These are phyloP conservation scores for Talaromyces sp. DNA, from an alignment of 2,329 filamentous ascomycete species.

Conservation along the genomic window DNA sequence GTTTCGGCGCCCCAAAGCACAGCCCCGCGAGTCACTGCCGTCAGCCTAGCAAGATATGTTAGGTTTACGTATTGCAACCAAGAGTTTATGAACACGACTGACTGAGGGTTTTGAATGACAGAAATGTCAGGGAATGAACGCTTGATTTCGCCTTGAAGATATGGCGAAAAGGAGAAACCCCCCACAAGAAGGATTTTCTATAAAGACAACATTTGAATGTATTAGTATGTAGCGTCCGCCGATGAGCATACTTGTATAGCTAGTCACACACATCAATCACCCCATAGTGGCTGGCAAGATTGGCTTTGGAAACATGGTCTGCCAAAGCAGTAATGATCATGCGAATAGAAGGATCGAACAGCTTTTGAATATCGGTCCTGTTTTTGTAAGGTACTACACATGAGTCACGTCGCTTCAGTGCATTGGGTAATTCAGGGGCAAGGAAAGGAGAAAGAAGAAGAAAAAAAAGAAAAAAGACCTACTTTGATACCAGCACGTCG, in stretches of 20 bases:
- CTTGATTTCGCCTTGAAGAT: background rate
- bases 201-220: background rate
- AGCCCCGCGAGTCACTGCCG: background rate
- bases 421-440: no score
- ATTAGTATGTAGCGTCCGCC: background rate
- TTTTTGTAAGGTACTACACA: background rate
- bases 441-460: no score
- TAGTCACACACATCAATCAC: no score
- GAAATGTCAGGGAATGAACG: background rate
- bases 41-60: background rate
- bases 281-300: background rate
- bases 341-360: background rate
- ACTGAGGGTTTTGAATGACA: background rate
- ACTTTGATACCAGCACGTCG: background rate
- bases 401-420: no score
- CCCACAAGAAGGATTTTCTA: background rate
- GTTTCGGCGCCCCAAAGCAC: background rate
- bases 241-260: no score
- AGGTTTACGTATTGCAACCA: background rate
- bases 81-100: background rate
- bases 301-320: background rate
- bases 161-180: background rate
- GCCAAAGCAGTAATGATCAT: background rate
- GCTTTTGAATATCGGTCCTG: background rate
- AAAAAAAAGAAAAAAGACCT: no score